Conservation (phyloP, 1,284 basidiomycete genomes). For the Pterula multifida region DNA sequence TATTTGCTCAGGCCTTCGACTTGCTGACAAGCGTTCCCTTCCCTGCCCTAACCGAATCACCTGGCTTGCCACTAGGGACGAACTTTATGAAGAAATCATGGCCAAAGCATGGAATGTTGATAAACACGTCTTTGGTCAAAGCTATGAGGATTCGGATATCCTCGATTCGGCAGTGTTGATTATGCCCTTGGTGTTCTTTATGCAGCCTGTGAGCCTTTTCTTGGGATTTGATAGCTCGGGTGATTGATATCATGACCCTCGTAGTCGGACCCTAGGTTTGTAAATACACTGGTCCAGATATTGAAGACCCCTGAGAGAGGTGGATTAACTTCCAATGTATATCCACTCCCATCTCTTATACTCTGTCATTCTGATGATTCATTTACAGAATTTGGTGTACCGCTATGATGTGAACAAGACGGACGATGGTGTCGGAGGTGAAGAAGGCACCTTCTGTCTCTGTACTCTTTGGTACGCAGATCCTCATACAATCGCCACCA, state of each 20-base stretch:
- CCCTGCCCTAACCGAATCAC: constrained; percentile 59
- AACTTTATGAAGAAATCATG: constrained; percentile 81
- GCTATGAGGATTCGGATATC: constrained; percentile 61
- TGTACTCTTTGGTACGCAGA: constrained; percentile 58
- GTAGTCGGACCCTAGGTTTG: constrained; percentile 79
- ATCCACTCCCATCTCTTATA: constrained; percentile 11
- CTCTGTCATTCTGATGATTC: neutral
- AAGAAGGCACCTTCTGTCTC: constrained; percentile 78
- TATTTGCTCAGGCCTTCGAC: constrained; percentile 48
- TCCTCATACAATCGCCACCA: constrained; percentile 14
- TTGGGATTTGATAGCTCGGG: constrained; percentile 6
- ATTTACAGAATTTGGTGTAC: constrained; percentile 51
- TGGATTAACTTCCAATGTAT: constrained; percentile 76
- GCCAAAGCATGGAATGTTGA: constrained; percentile 65
- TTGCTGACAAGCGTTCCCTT: constrained; percentile 81
- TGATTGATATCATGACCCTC: constrained; percentile 2
- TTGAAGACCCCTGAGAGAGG: constrained; percentile 78
- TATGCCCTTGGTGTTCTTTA: constrained; percentile 85
- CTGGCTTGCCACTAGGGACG: constrained; percentile 70
- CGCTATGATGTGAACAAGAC: constrained; percentile 73
- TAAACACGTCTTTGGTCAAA: constrained; percentile 60
- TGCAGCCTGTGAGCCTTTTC: constrained; percentile 43
- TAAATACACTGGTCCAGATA: constrained; percentile 70
- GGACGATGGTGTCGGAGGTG: constrained; percentile 86
- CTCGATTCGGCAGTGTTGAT: constrained; percentile 69